A percentile compares a stretch with the other conserved stretches of the same genome.
Evolutionary conservation across 805 yeast species (phyloP).

Genomic region (Metschnikowia cerradonensis): DNA sequence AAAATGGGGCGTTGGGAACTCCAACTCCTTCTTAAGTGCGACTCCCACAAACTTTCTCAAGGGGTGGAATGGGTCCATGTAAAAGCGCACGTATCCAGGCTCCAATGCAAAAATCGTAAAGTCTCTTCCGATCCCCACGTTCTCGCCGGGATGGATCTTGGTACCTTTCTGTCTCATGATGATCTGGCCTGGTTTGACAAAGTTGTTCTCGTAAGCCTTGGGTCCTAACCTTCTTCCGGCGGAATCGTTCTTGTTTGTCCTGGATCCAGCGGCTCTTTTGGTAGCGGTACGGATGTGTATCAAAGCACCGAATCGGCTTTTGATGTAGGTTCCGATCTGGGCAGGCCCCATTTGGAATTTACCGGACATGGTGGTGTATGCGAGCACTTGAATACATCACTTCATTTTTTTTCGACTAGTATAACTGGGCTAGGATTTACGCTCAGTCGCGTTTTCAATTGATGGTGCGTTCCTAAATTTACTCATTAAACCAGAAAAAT

Average conservation of each 20-base stretch:
- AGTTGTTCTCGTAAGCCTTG: constrained; percentile 75
- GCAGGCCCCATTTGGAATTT: constrained; percentile 10
- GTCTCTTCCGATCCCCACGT: constrained; percentile 85
- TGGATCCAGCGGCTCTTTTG: constrained; percentile 93
- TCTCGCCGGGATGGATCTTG: constrained; percentile 89
- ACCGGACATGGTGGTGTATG: constrained; percentile 10
- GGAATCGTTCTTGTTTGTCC: constrained; percentile 88
- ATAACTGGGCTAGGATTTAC: constrained; percentile 3
- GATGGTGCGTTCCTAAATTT: background rate
- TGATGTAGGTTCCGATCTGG: constrained; percentile 12
- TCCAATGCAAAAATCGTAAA: constrained; percentile 89
- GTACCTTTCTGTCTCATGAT: constrained; percentile 95
- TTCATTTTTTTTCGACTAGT: constrained; percentile 2
- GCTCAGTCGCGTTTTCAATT: background rate
- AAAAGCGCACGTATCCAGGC: constrained; percentile 90
- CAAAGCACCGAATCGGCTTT: constrained; percentile 10
- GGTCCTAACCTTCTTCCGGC: constrained; percentile 93
- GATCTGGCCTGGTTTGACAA: constrained; percentile 79
- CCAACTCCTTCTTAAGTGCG: constrained; percentile 58
- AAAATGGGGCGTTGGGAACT: constrained; percentile 85
- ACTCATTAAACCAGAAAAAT: background rate
- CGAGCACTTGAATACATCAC: background rate
- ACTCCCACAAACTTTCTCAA: constrained; percentile 86
- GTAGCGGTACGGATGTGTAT: constrained; percentile 79
- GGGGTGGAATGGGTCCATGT: constrained; percentile 95